phyloP scores from a whole-genome alignment of 108 stramenopile species.

The Pseudonitzschia delicatissima region DNA sequence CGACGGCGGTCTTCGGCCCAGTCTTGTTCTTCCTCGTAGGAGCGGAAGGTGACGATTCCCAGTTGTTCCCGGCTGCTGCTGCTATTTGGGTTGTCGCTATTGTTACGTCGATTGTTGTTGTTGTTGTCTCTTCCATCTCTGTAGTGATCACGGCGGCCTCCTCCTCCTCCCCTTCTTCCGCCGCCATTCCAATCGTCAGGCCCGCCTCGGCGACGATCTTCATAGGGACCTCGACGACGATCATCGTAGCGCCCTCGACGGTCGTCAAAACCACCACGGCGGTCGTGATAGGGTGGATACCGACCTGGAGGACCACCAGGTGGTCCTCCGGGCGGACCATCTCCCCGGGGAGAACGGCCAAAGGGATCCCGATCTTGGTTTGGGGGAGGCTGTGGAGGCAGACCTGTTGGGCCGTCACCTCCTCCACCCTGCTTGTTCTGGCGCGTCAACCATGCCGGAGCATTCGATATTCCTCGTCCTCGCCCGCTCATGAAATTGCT shows the following conservation, averaged over 20 bases:
- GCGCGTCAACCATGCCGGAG: slow-evolving; percentile 59
- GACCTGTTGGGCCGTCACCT: slow-evolving; percentile 4
- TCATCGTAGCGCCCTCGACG: slow-evolving; percentile 11
- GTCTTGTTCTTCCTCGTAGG: slow-evolving; percentile 77
- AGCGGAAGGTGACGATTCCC: slow-evolving; percentile 42
- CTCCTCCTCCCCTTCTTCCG: not conserved
- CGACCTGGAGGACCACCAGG: not conserved
- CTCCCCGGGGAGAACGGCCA: slow-evolving; percentile 22
- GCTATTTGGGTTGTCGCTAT: not conserved
- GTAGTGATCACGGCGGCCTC: slow-evolving; percentile 7
- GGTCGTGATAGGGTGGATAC: not conserved
- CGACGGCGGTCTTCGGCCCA: slow-evolving; percentile 82
- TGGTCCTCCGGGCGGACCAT: slow-evolving; percentile 7
- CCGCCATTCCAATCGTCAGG: not conserved
- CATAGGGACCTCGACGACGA: slow-evolving; percentile 5
- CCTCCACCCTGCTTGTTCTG: slow-evolving; percentile 14
- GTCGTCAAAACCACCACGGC: slow-evolving; percentile 7
- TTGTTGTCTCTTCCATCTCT: not conserved
- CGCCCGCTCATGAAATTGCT: slow-evolving; percentile 38
- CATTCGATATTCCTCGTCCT: slow-evolving; percentile 52
- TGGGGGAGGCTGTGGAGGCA: slow-evolving; percentile 6
- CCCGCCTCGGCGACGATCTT: slow-evolving; percentile 9
- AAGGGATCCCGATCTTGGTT: slow-evolving; percentile 23
- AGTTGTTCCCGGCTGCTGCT: slow-evolving; percentile 20
- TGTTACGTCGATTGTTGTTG: slow-evolving; percentile 6